Conservation (phyloP, 2,329 filamentous ascomycete genomes). For the Hyphodiscus sp. region DNA sequence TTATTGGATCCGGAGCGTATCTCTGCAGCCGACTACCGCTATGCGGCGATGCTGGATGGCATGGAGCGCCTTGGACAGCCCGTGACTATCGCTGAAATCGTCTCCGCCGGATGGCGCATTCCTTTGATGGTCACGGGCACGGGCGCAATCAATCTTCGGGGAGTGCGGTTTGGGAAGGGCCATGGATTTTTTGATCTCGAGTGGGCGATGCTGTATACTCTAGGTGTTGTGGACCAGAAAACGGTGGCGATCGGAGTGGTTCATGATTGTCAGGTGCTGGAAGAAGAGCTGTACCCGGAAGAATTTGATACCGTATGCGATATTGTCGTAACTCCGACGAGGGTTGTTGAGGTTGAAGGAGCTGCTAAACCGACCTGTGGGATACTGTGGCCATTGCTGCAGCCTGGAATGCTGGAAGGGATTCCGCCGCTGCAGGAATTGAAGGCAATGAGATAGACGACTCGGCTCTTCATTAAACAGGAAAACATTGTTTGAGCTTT, state of each 20-base stretch:
- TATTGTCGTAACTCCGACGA: constrained; percentile 33
- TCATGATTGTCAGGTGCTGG: constrained; percentile 37
- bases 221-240: constrained; percentile 25
- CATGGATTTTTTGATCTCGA: constrained; percentile 38
- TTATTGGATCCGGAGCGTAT: constrained; percentile 31
- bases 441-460: neutral
- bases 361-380: constrained; percentile 31
- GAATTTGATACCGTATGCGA: constrained; percentile 37
- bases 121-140: constrained; percentile 35
- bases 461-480: no score
- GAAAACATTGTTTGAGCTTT: no score
- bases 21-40: constrained; percentile 26
- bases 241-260: constrained; percentile 32
- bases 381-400: constrained; percentile 34
- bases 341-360: constrained; percentile 24
- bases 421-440: constrained; percentile 25
- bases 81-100: constrained; percentile 32
- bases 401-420: constrained; percentile 31
- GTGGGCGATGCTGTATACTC: constrained; percentile 35
- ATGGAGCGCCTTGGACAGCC: constrained; percentile 36
- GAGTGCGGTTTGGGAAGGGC: constrained; percentile 36
- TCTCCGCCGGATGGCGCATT: constrained; percentile 23
- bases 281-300: constrained; percentile 31
- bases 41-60: constrained; percentile 35
- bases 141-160: constrained; percentile 33